phyloP scores from a whole-genome alignment of 768 basidiomycete species.

The Leccinellum luteum region DNA sequence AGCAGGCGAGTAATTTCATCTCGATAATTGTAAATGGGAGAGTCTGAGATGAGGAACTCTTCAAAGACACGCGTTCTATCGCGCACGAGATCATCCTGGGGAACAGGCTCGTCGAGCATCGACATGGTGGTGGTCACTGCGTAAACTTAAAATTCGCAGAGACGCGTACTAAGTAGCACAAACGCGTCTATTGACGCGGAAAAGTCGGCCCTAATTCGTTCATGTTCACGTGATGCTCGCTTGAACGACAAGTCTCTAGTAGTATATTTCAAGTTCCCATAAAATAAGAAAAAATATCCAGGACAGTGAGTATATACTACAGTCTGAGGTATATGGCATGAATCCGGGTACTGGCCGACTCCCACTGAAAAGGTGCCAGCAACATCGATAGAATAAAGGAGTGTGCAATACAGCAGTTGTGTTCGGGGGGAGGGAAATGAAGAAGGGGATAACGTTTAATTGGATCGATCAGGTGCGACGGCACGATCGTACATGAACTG shows the following conservation, averaged over 20 bases:
- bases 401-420: constrained; percentile 10
- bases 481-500: constrained; percentile 11
- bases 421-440: constrained; percentile 1
- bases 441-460: background rate
- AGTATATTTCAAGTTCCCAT: background rate
- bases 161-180: constrained; percentile 11
- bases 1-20: constrained; percentile 84
- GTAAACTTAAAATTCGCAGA: background rate
- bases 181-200: constrained; percentile 22
- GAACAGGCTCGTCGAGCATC: constrained; percentile 51
- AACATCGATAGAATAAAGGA: constrained; percentile 4
- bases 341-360: constrained; percentile 1
- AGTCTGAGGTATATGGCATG: constrained; percentile 6
- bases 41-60: constrained; percentile 75
- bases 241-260: background rate
- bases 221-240: constrained; percentile 5
- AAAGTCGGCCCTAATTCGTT: constrained; percentile 33
- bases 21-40: constrained; percentile 73
- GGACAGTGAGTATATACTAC: constrained; percentile 11
- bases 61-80: constrained; percentile 79
- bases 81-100: constrained; percentile 68
- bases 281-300: background rate
- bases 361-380: constrained; percentile 1
- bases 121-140: constrained; percentile 28
- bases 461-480: constrained; percentile 5